Evolutionary conservation across 2,329 filamentous ascomycete genomes (phyloP), one percentile per base, ranked within the genome.

Genomic region (Fusarium verticillioides): DNA sequence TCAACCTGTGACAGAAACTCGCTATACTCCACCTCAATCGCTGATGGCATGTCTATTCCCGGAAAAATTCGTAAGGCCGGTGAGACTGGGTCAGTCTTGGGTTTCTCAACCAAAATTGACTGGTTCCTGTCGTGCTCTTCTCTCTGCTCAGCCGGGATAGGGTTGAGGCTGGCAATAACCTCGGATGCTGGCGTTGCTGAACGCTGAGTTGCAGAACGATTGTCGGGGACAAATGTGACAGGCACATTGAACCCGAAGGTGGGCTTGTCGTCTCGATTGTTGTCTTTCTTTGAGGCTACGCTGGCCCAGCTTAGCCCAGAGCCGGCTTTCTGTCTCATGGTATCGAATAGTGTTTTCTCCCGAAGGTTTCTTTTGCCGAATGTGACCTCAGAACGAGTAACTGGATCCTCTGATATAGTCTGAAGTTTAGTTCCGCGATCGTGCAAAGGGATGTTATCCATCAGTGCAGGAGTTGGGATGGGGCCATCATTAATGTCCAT

Each of bases 271-370:
- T 70, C 40, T 63, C 15, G 21, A 18, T 34, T 16, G 28, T 59
- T 34, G 49, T 52, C n/a, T 43, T 61, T 5, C n/a, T 46, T 64
- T 5, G 66, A 66, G 9, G 58, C 61, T 21, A 75, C n/a, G 16
- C 21, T 43, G 3, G 69, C 69, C 69, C 74, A 73, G 15, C 54
- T 65, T 10, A 34, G 26, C 7, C 30, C 30, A n/a, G 54, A 40
- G 8, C 61, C 43, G 18, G 68, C 68, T 37, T 70, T 57, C 46
- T 80, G 78, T 12, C 53, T 53, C 78, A 80, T 78, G 9, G 75
- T 78, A 19, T 59, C 37, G 30, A 63, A 72, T 9, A 75, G 15
- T 8, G 61, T 43, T 36, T 53, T 78, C 18, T 50, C 43, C 4
- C 32, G 52, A 7, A 68, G 65, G 4, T 53, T 53, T 18, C 16